Percentiles rank a stretch among this genome's conserved stretches.
These are phyloP conservation scores for Lyophyllum semitale DNA, from an alignment of 768 basidiomycete species.

Conservation along the genomic window DNA sequence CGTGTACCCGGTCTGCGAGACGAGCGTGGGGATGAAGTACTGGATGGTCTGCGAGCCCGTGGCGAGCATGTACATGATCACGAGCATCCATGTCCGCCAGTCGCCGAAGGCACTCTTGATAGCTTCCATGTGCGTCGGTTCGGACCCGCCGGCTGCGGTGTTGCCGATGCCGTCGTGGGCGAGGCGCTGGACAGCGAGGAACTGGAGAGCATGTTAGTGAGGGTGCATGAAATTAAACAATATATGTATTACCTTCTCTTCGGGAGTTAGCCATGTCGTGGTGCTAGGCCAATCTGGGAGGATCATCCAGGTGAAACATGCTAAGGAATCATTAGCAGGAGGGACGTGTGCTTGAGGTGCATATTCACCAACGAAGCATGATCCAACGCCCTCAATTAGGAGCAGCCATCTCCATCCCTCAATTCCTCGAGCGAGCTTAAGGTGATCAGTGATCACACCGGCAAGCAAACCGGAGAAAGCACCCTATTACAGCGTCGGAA, in stretches of 20 bases:
- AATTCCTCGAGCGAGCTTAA: background rate
- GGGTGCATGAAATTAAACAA: background rate
- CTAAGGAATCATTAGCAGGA: no score
- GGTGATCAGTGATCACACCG: background rate
- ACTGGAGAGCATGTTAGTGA: background rate
- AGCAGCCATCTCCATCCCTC: background rate
- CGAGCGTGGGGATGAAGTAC: conserved; percentile 2
- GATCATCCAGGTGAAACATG: conserved; percentile 3
- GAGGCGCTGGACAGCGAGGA: background rate
- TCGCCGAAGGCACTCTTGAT: background rate
- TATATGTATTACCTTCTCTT: background rate
- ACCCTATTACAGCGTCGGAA: background rate
- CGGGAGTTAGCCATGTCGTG: background rate
- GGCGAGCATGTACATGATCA: conserved; percentile 1
- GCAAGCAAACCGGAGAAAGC: conserved; percentile 1
- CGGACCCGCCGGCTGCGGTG: background rate
- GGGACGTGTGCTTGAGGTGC: no score
- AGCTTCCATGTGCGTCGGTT: background rate
- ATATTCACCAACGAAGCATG: background rate
- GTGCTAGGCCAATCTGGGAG: conserved; percentile 2
- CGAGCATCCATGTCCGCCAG: background rate
- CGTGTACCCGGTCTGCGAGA: background rate
- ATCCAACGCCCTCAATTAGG: background rate
- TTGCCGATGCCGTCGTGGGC: background rate
- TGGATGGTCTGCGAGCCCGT: conserved; percentile 1